Evolutionary conservation across 1,284 basidiomycete species (phyloP).

Genomic region (Pisolithus thermaeus): DNA sequence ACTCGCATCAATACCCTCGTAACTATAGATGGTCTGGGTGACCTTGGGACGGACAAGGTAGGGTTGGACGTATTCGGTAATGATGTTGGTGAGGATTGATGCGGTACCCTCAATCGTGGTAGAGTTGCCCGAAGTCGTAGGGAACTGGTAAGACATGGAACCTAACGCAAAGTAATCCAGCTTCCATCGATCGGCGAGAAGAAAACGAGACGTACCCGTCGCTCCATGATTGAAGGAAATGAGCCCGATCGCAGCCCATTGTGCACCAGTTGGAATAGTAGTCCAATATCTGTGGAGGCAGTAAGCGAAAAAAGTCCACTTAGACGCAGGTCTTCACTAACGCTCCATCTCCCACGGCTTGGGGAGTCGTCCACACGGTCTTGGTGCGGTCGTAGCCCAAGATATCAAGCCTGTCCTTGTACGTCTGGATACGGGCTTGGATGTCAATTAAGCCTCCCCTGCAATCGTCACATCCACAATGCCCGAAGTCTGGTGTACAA

Average conservation of each 20-base stretch:
- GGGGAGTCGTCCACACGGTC: slow-evolving; percentile 25
- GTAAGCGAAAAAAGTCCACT: not conserved
- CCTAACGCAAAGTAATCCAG: slow-evolving; percentile 9
- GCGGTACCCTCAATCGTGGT: slow-evolving; percentile 13
- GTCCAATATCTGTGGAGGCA: slow-evolving; percentile 23
- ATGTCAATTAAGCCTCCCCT: slow-evolving; percentile 21
- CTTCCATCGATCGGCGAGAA: not conserved
- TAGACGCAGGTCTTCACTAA: slow-evolving; percentile 8
- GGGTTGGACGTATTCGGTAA: slow-evolving; percentile 12
- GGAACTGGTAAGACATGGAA: slow-evolving; percentile 24
- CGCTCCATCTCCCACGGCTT: slow-evolving; percentile 22
- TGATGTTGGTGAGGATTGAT: not conserved
- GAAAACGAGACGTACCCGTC: slow-evolving; percentile 12
- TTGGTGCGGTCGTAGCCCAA: slow-evolving; percentile 25
- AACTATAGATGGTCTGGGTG: slow-evolving; percentile 3
- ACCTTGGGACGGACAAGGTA: slow-evolving; percentile 12
- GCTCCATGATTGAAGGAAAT: slow-evolving; percentile 25
- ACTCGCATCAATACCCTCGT: slow-evolving; percentile 17
- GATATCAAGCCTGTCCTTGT: slow-evolving; percentile 24
- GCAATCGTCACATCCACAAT: slow-evolving; percentile 29
- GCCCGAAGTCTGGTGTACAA: slow-evolving; percentile 26
- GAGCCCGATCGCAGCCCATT: slow-evolving; percentile 23
- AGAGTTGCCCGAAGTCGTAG: no score
- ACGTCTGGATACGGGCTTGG: slow-evolving; percentile 20
- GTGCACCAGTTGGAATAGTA: slow-evolving; percentile 20